Evolutionary conservation across 164 flowering plant genomes (phyloP), one percentile per base, ranked within the genome.

Genomic region (Tetracentron sinense): DNA sequence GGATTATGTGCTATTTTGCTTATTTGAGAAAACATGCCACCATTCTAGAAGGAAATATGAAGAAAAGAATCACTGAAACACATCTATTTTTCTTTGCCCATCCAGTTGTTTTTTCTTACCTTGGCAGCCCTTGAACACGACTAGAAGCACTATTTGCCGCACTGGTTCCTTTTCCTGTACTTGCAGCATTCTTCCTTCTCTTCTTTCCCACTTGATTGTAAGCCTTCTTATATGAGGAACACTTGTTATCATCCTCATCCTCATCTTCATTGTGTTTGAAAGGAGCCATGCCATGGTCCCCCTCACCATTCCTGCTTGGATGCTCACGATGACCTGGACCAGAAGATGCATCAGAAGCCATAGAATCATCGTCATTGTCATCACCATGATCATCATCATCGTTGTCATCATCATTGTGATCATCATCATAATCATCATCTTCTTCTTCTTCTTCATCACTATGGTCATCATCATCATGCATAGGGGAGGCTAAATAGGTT

Each of bases 341-440:
- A 11, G 96, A 87, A 16, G 92, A 87, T 19, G 96, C 96, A 75
- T 89, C 96, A 20, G 96, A 89, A 30, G 79, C 87, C 96, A 89
- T 82, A 0, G 96, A 89, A 63, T 89, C 92, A 71, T 87, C 92
- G 16, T 84, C 84, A n/a, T 78, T 83, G 25, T 54, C 63, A 12
- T 61, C 74, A 53, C 28, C 70, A 46, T 48, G 60, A 10, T 27
- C 61, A 25, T 33, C 54, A 29, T 10, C 22, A 15, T 25, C 30
- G 14, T 35, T 21, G 12, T 23, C 51, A 4, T 62, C 0, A 3
- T 47, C 28, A 27, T 26, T 38, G 20, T 15, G 26, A 38, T 56
- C 62, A 55, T 26, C 42, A 5, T 49, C 54, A 23, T 51, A 27
- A 27, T 64, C 58, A 50, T 66, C 69, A 33, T 59, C 59, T n/a